Evolutionary conservation across 1,284 basidiomycete species (phyloP), one percentile per base, ranked within the genome.

Genomic region (Marasmius fiardii): DNA sequence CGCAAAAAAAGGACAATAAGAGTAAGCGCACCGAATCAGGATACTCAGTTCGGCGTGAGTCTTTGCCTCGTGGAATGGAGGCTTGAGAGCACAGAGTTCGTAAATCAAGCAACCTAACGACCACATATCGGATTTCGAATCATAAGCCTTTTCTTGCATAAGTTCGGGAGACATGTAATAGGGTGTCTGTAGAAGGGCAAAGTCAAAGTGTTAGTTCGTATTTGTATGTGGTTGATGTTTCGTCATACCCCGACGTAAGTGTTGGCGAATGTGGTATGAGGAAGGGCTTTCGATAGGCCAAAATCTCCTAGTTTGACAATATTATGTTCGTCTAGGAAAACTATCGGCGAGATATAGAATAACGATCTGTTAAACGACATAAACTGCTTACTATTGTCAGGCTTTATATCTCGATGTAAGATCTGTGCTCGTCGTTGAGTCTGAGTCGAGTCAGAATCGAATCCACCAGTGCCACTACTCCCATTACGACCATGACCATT

Each of bases 151-250:
- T 66, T 97, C 95, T 70, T 93, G 92, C 78, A 98, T 93, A 21
- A 98, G 81, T 71, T 98, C 95, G 0, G 96, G 95, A 1, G 93
- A 95, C 95, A 99, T 98, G 74, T 99, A 98, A 66, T 98, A 95
- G 2, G 96, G 96, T 8, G 95, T 98, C 92, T 95, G 62, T 5
- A 47, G 33, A 18, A 47, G 28, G 47, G n/a, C 12, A 41, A 52
- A 39, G 33, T 57, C 28, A 43, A 52, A 4, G 6, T n/a, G 16
- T 31, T 37, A 49, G 45, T 26, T 26, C 35, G 35, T 48, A 33
- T 37, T 51, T 34, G 24, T 49, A 23, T 31, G 23, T 51, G 51
- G 35, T 21, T 48, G 53, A 43, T 18, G 21, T 18, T 39, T 35
- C 45, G 35, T 2, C 90, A 60, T 68, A 95, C 93, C 51, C 96